Percentiles rank a stretch among this genome's conserved stretches.
Conservation (phyloP, 345 rosid species). For the Rhodamnia rubescens region DNA sequence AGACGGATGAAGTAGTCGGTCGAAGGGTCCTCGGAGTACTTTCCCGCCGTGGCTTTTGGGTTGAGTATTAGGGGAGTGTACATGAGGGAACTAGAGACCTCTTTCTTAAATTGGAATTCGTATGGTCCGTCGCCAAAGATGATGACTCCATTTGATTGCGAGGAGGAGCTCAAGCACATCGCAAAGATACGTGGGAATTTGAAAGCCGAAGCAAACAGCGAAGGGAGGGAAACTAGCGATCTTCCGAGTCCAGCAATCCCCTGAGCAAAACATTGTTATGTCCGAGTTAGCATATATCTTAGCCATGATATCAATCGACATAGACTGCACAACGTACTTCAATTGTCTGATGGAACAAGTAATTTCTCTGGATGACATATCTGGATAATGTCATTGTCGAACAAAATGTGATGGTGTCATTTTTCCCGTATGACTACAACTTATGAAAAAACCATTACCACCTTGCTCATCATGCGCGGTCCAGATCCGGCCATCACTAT, state of each 20-base stretch:
- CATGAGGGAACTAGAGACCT: constrained; percentile 18
- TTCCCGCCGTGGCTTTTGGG: constrained; percentile 11
- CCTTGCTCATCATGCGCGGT: neutral
- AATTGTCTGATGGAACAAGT: neutral
- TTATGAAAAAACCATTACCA: neutral
- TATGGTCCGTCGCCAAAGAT: constrained; percentile 25
- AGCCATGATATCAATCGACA: neutral
- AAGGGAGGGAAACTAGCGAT: constrained; percentile 9
- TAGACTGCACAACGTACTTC: neutral
- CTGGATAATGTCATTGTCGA: neutral
- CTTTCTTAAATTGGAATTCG: constrained; percentile 15
- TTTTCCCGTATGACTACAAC: neutral
- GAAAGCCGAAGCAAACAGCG: constrained; percentile 12
- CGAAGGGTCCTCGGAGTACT: constrained; percentile 6
- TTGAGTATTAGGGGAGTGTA: constrained; percentile 32
- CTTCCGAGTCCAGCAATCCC: constrained; percentile 23
- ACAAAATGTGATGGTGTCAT: neutral
- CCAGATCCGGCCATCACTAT: neutral
- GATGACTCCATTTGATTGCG: constrained; percentile 14
- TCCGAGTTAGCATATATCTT: neutral
- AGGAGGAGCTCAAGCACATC: constrained; percentile 21
- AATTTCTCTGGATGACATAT: neutral
- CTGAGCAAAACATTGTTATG: neutral
- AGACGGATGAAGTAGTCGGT: constrained; percentile 33
- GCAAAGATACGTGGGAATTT: constrained; percentile 15